Evolutionary conservation across 2,329 filamentous ascomycete genomes (phyloP), one percentile per base, ranked within the genome.

Genomic region (Alternaria sp.): DNA sequence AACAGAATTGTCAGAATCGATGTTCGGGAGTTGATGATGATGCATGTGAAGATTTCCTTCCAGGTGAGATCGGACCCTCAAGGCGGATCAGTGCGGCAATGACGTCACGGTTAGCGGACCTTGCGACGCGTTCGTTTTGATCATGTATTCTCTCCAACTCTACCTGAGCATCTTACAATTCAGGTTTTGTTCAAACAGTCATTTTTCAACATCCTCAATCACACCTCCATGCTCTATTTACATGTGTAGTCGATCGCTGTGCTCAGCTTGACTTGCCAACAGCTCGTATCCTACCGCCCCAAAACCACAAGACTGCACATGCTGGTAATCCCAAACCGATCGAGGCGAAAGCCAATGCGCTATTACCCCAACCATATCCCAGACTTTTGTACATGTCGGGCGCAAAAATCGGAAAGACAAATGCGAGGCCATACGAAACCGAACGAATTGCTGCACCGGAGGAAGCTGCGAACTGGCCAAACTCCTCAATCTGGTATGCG

Each of bases 291-390:
- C 37, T 41, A 41, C 37, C 37, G 37, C 37, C 37, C 37, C 37
- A 41, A 18, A 41, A 41, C 37, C 37, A 41, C 37, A 41, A n/a
- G 5, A 41, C 37, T 6, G 37, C 37, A 41, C 37, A 6, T n/a
- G 37, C 37, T 41, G 37, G 37, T 18, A 41, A 41, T 41, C 37
- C 37, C 15, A 59, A 26, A n/a, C 57, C 47, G 20, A 76, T 46
- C 6, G 66, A 63, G 28, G 75, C 11, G 6, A 65, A 69, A 3
- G 65, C 74, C n/a, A 77, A 53, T 23, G 77, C 20, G 9, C 57
- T 71, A 47, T 76, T 77, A 11, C 76, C 80, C 65, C 72, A 74
- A 1, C 80, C 80, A 50, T 77, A 80, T 3, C 76, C 79, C 12
- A 81, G 60, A 4, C 25, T 66, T 3, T 65, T 61, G 33, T 78